Base-by-base conservation (phyloP, 2,329 filamentous ascomycete genomes). In the Ophiostoma himal-ulmi region DNA sequence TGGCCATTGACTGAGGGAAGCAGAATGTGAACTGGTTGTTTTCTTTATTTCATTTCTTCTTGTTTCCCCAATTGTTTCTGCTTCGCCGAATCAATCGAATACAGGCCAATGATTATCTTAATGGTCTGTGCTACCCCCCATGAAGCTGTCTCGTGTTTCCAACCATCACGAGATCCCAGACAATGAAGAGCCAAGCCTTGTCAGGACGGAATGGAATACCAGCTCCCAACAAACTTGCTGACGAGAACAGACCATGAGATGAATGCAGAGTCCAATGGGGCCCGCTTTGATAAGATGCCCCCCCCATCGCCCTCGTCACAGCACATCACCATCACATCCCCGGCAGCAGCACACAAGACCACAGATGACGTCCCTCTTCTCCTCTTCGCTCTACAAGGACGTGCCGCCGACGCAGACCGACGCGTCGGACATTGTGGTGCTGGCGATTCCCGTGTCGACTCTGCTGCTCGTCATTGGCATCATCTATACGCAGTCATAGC, bases 381-480 rank as follows among this genome's bases (percentile, higher is more conserved):
- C 57, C 5, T 30, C 57, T 4, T 62, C 57, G 8, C 57, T 62
- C 14, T 26, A 30, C 57, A 62, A 17, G 17, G 57, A 62, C 22
- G 10, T 62, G 26, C 57, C 57, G 57, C 57, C 22, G 57, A 26
- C 57, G 57, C 57, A 20, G 57, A 62, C 57, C 1, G 57, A 34
- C 57, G 20, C 14, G 57, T 17, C 26, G 3, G 26, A 62, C 14
- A 34, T 36, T 17, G 1, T 62, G n/a, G 13, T 34, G 57, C 57
- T 62, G n/a, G 57, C 57, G 13, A 62, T 62, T 26, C 57, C 57
- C 26, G 57, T 62, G 14, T 62, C 54, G 11, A 60, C 57, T 11
- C 57, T 62, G 0, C 11, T 62, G 26, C 22, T 34, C 13, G 57
- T 13, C 26, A 20, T 54, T n/a, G 52, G 52, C n/a, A 48, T 48